Evolutionary conservation across 331 rosid species (phyloP).

Genomic region (Ulmus americana): DNA sequence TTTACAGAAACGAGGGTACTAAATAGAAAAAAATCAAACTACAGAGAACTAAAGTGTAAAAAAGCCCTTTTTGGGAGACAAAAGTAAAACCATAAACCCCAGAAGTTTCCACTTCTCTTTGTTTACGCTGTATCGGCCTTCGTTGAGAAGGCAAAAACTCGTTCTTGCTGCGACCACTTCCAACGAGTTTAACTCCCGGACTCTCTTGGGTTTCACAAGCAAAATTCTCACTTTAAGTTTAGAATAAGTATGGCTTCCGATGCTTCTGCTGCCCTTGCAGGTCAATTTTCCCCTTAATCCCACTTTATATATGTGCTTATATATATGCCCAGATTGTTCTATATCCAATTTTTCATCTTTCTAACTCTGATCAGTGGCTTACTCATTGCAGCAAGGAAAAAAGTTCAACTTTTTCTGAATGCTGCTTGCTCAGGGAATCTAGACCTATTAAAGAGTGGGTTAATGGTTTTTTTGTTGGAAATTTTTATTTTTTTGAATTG

Average conservation of each 20-base stretch:
- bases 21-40: no score
- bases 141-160: no score
- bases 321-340: not conserved
- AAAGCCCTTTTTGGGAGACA: no score
- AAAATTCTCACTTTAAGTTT: not conserved
- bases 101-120: not conserved
- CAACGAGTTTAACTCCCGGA: not conserved
- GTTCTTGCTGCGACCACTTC: no score
- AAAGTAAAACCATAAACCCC: not conserved
- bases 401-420: slow-evolving; percentile 73
- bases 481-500: slow-evolving; percentile 4
- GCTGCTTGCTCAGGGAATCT: slow-evolving; percentile 80
- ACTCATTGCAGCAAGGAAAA: slow-evolving; percentile 59
- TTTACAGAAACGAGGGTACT: no score
- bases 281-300: slow-evolving; percentile 24
- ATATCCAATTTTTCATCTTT: not conserved
- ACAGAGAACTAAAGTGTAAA: no score
- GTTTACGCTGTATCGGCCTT: no score
- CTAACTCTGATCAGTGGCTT: not conserved
- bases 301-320: not conserved
- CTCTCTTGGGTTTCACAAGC: slow-evolving; percentile 8
- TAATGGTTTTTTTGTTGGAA: not conserved
- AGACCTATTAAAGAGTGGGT: slow-evolving; percentile 74
- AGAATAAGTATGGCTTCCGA: slow-evolving; percentile 53
- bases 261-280: slow-evolving; percentile 92